These are phyloP conservation scores for Verbena officinalis DNA, from an alignment of 257 asterid species.

Conservation along the genomic window DNA sequence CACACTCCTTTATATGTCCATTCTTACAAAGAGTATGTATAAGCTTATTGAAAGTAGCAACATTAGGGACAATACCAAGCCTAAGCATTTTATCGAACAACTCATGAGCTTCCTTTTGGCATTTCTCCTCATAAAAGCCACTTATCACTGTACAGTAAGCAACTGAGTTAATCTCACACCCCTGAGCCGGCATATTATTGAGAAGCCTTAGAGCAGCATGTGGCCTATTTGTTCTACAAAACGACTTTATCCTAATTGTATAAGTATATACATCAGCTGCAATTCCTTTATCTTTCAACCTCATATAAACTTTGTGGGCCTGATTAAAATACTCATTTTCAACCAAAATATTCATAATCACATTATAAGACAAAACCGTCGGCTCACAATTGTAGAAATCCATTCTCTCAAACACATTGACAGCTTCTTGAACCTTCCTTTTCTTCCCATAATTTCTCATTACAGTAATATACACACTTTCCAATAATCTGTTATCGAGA, in stretches of 20 bases:
- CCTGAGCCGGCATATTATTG: constrained; percentile 79
- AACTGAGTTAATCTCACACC: constrained; percentile 70
- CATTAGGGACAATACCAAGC: constrained; percentile 62
- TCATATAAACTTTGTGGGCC: constrained; percentile 90
- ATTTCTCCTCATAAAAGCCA: constrained; percentile 73
- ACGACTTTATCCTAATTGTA: constrained; percentile 83
- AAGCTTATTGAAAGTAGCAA: constrained; percentile 77
- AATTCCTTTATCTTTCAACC: constrained; percentile 74
- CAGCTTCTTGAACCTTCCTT: constrained; percentile 74
- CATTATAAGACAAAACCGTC: constrained; percentile 64
- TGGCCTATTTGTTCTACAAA: constrained; percentile 81
- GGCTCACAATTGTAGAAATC: constrained; percentile 86
- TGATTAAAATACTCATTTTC: constrained; percentile 71
- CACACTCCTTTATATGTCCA: constrained; percentile 71
- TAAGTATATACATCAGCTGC: constrained; percentile 78
- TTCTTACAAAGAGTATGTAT: constrained; percentile 73
- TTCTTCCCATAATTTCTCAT: constrained; percentile 81
- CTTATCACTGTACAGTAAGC: constrained; percentile 75
- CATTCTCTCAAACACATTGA: constrained; percentile 88
- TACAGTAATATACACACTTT: constrained; percentile 73
- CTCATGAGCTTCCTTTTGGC: constrained; percentile 48
- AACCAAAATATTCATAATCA: constrained; percentile 81
- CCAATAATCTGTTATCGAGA: constrained; percentile 54
- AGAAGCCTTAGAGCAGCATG: constrained; percentile 85
- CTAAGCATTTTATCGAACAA: constrained; percentile 79